A percentile compares a stretch with the other conserved stretches of the same genome.
These are phyloP conservation scores for Neopestalotiopsis sp. DNA, from an alignment of 2,329 filamentous ascomycete species.

Conservation along the genomic window DNA sequence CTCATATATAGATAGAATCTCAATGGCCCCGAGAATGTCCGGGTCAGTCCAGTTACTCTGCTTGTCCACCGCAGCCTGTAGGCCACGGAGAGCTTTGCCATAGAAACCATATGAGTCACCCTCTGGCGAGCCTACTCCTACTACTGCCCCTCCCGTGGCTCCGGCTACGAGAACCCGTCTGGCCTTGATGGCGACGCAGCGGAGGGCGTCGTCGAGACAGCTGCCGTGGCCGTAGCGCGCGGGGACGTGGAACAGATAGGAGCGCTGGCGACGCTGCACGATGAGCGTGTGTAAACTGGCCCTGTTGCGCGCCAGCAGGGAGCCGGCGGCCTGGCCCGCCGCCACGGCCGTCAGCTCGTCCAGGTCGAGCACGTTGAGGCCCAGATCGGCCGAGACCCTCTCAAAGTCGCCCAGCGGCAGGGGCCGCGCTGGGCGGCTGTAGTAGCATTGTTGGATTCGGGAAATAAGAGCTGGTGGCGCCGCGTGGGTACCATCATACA, in stretches of 20 bases:
- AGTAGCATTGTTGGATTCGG: slow-evolving; percentile 1
- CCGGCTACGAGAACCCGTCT: slow-evolving; percentile 20
- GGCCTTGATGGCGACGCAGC: slow-evolving; percentile 24
- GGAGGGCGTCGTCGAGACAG: slow-evolving; percentile 25
- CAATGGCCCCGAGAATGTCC: slow-evolving; percentile 23
- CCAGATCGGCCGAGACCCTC: slow-evolving; percentile 19
- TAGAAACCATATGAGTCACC: slow-evolving; percentile 15
- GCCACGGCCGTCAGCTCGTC: slow-evolving; percentile 24
- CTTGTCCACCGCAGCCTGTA: slow-evolving; percentile 20
- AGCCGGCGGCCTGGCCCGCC: slow-evolving; percentile 21
- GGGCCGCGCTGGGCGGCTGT: background rate
- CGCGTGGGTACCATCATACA: background rate
- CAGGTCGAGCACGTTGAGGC: slow-evolving; percentile 25
- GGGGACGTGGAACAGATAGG: slow-evolving; percentile 23
- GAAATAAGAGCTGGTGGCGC: background rate
- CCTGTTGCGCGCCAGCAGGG: slow-evolving; percentile 19
- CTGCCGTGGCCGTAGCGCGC: slow-evolving; percentile 21
- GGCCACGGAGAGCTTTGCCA: slow-evolving; percentile 18
- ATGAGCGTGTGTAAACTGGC: slow-evolving; percentile 20
- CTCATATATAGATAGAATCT: slow-evolving; percentile 25
- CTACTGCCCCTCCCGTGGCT: background rate
- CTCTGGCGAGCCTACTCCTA: background rate
- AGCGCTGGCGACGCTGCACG: slow-evolving; percentile 18
- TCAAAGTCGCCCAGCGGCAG: slow-evolving; percentile 25
- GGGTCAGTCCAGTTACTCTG: slow-evolving; percentile 9